A percentile compares a stretch with the other conserved stretches of the same genome.
Conservation (phyloP, 306 rosid species). For the Prosopis cineraria region DNA sequence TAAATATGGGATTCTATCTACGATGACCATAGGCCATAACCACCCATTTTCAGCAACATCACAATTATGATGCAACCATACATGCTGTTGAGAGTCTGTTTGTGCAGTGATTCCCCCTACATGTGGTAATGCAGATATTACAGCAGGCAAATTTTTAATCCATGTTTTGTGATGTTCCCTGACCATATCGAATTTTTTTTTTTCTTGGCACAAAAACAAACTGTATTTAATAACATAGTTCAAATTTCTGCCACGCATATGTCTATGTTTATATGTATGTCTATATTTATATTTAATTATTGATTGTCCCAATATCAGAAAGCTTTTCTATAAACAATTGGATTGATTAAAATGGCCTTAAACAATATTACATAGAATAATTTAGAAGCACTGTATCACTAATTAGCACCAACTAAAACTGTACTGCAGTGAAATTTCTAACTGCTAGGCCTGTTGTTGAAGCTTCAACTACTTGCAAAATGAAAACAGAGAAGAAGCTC, state of each 20-base stretch:
- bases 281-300: not conserved
- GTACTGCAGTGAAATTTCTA: not conserved
- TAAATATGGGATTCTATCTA: constrained; percentile 5
- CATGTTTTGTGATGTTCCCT: constrained; percentile 8
- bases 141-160: not conserved
- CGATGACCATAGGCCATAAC: constrained; percentile 10
- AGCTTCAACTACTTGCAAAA: constrained; percentile 12
- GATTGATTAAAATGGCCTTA: constrained; percentile 8
- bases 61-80: constrained; percentile 14
- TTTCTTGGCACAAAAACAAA: not conserved
- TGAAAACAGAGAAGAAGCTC: constrained; percentile 2
- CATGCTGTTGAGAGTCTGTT: not conserved
- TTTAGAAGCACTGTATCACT: not conserved
- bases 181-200: not conserved
- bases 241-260: not conserved
- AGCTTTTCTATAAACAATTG: not conserved
- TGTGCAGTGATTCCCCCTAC: not conserved
- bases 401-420: constrained; percentile 13
- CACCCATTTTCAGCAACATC: constrained; percentile 3
- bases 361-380: not conserved
- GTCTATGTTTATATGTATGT: not conserved
- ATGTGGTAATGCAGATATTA: constrained; percentile 5
- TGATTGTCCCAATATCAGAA: not conserved
- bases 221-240: not conserved
- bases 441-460: not conserved